Base-by-base conservation (phyloP, 2,329 filamentous ascomycete genomes). In the Reticulascus tulasneorum region DNA sequence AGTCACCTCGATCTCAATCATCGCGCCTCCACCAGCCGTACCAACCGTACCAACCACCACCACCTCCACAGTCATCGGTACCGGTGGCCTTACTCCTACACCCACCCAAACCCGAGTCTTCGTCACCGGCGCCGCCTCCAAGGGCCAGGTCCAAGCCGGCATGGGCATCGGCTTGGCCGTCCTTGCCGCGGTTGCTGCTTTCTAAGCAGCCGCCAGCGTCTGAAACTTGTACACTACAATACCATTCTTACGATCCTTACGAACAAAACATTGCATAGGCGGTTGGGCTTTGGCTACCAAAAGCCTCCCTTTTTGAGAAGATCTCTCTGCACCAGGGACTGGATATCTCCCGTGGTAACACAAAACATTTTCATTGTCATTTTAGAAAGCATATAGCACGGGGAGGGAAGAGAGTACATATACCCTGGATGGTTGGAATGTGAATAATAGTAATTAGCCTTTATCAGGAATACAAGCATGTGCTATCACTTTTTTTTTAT, bases 241-340 rank as follows among this genome's bases (percentile, higher is more conserved):
- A 60, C 58, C 57, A 64, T 75, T 74, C 69, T 72, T 67, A 75
- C 72, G 71, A 73, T 76, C 71, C 68, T 75, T 74, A 71, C 63
- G 66, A 71, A 62, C 56, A 50, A 55, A 56, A 53, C 49, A 56
- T 44, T 41, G 37, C 32, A 38, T 36, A 21, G 31, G 40, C 30
- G 40, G 40, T 25, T 38, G 17, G 23, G n/a, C 57, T 52, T 47
- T 30, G 43, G 35, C 40, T 40, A 23, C 13, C 16, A 37, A 29
- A 29, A 20, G n/a, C 23, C 15, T 21, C 30, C 19, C 6, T 33
- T 33, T 18, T 17, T 11, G 19, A 23, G 24, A 21, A 29, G 24
- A 19, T 17, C 9, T 23, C 12, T 5, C 6, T 18, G 28, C n/a
- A n/a, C n/a, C n/a, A n/a, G 17, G 28, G 28, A 19, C 28, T 30